These are phyloP conservation scores for Aspergillus brasiliensis DNA, from an alignment of 2,329 filamentous ascomycete genomes.

Conservation along the genomic window DNA sequence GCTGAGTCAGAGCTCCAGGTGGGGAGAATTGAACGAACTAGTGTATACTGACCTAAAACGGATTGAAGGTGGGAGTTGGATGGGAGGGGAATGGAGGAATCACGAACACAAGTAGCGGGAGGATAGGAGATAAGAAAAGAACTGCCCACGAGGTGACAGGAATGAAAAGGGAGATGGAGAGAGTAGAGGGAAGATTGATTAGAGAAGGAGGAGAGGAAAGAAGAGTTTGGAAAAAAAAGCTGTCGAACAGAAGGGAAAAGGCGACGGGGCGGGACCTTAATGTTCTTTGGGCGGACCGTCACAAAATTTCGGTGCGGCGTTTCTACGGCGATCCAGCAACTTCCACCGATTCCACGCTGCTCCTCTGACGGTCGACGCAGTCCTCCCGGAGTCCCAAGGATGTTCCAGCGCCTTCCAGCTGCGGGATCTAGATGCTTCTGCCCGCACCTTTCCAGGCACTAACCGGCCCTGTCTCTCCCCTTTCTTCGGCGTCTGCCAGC, in stretches of 20 bases:
- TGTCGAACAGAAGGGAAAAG: conserved; percentile 13
- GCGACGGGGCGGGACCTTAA: conserved; percentile 30
- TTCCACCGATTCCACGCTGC: conserved; percentile 32
- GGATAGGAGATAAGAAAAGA: background rate
- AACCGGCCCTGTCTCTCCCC: background rate
- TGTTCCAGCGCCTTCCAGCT: conserved; percentile 20
- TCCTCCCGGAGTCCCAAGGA: too few species aligned
- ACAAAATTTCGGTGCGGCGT: conserved; percentile 33
- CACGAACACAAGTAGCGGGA: background rate
- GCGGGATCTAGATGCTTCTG: conserved; percentile 10
- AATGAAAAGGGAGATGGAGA: conserved; percentile 13
- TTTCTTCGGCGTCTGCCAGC: background rate
- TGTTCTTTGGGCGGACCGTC: conserved; percentile 25
- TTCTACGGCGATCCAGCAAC: conserved; percentile 45
- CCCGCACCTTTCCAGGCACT: background rate
- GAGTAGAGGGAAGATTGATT: conserved; percentile 14
- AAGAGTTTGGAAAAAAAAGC: conserved; percentile 17
- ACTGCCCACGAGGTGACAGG: background rate
- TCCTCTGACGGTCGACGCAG: too few species aligned
- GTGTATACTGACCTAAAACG: conserved; percentile 12
- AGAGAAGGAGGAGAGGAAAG: conserved; percentile 11
- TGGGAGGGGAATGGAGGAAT: conserved; percentile 10
- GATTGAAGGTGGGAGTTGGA: background rate
- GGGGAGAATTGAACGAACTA: conserved; percentile 10
- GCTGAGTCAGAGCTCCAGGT: conserved; percentile 2